Conservation (phyloP, 495 filamentous ascomycete species). For the Lepraria neglecta region DNA sequence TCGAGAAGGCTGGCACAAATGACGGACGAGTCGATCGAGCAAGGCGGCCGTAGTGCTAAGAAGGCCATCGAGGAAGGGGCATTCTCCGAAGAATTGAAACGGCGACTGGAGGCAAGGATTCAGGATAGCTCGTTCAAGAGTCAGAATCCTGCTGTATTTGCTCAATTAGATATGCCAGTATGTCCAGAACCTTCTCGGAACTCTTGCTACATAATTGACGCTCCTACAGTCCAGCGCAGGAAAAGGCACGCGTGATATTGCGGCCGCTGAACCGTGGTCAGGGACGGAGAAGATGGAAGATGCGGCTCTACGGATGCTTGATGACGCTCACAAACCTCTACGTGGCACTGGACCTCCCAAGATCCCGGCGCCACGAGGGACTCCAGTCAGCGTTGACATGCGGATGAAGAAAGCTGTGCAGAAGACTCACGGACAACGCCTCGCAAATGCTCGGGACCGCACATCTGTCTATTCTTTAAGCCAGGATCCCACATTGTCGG, state of each 20-base stretch:
- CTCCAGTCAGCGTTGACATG: constrained; percentile 49
- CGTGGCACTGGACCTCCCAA: constrained; percentile 37
- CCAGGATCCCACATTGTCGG: constrained; percentile 52
- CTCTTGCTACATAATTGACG: background rate
- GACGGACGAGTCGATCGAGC: constrained; percentile 70
- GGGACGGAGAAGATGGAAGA: constrained; percentile 70
- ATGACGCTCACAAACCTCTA: constrained; percentile 72
- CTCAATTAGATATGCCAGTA: constrained; percentile 58
- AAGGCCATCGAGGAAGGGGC: constrained; percentile 78
- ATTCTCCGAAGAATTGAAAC: constrained; percentile 80
- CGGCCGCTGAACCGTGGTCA: constrained; percentile 67
- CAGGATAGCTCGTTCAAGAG: constrained; percentile 62
- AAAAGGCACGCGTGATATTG: constrained; percentile 63
- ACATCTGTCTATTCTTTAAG: constrained; percentile 64
- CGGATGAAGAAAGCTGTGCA: constrained; percentile 44
- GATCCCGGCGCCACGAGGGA: constrained; percentile 32
- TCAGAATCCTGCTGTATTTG: constrained; percentile 63
- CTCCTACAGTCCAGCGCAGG: constrained; percentile 53
- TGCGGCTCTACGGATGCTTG: constrained; percentile 78
- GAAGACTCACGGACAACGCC: constrained; percentile 47
- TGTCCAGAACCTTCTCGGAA: constrained; percentile 12
- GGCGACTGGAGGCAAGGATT: constrained; percentile 65
- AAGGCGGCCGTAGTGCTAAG: constrained; percentile 61
- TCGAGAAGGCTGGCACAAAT: constrained; percentile 66
- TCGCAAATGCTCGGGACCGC: constrained; percentile 74